Percentiles rank a stretch among this genome's conserved stretches.
Evolutionary conservation across 768 basidiomycete species (phyloP).

Genomic region (Dictyophora rubrovolvata): DNA sequence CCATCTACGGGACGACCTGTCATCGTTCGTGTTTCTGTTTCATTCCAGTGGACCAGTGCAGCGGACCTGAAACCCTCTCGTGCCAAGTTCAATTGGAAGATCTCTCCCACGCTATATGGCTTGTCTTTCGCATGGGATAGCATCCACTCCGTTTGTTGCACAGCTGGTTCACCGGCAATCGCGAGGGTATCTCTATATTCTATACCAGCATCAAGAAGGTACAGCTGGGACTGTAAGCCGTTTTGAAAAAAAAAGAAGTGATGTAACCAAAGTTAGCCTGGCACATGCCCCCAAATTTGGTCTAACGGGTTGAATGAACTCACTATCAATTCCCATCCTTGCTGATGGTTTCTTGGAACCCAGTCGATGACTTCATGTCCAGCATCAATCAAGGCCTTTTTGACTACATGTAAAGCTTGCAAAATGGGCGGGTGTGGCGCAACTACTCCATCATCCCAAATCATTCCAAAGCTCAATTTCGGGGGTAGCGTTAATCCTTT

Average conservation of each 20-base stretch:
- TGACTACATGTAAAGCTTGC: conserved; percentile 30
- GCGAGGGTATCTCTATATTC: conserved; percentile 32
- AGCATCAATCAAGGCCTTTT: conserved; percentile 29
- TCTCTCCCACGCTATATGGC: conserved; percentile 31
- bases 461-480: conserved; percentile 34
- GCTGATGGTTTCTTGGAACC: conserved; percentile 33
- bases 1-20: conserved; percentile 38
- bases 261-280: background rate
- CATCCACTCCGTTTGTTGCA: conserved; percentile 37
- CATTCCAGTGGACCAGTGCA: conserved; percentile 37
- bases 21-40: conserved; percentile 24
- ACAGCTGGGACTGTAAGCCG: conserved; percentile 29
- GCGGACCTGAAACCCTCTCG: conserved; percentile 32
- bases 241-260: conserved; percentile 12
- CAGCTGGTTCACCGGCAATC: conserved; percentile 23
- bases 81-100: conserved; percentile 34
- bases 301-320: conserved; percentile 11
- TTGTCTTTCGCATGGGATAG: conserved; percentile 28
- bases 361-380: conserved; percentile 46
- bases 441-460: conserved; percentile 43
- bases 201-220: conserved; percentile 38
- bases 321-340: conserved; percentile 40
- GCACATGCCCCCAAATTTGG: background rate
- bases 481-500: conserved; percentile 29
- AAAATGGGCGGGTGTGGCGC: conserved; percentile 38